phyloP scores from a whole-genome alignment of 768 basidiomycete genomes.

The Phylloporus scabripes region DNA sequence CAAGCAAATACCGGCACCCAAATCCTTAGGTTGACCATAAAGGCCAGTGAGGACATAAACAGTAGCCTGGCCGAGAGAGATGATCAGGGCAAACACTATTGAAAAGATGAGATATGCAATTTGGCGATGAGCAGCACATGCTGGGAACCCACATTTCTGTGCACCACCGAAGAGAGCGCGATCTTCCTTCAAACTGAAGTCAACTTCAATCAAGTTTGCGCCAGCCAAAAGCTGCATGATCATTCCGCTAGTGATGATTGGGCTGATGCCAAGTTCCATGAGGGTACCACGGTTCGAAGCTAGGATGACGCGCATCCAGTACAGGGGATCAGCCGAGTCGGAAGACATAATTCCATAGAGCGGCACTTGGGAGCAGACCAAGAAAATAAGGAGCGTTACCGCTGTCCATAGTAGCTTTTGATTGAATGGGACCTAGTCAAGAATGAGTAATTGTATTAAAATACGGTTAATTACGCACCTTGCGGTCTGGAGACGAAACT shows the following conservation, averaged over 20 bases:
- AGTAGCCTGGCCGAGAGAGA: slow-evolving; percentile 92
- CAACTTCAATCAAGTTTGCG: slow-evolving; percentile 95
- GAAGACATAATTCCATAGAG: slow-evolving; percentile 99
- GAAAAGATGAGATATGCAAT: neutral
- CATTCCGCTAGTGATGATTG: slow-evolving; percentile 98
- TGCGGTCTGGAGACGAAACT: slow-evolving; percentile 96
- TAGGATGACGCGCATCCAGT: slow-evolving; percentile 99
- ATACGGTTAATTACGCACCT: slow-evolving; percentile 45
- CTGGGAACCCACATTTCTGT: slow-evolving; percentile 75
- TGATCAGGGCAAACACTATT: slow-evolving; percentile 93
- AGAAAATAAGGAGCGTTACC: slow-evolving; percentile 97
- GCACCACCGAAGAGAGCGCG: slow-evolving; percentile 92
- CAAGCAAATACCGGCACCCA: slow-evolving; percentile 96
- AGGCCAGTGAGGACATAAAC: slow-evolving; percentile 97
- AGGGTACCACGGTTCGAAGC: slow-evolving; percentile 97
- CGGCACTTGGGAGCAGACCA: slow-evolving; percentile 98
- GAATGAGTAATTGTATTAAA: slow-evolving; percentile 2
- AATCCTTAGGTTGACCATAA: slow-evolving; percentile 87
- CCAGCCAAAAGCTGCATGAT: slow-evolving; percentile 99
- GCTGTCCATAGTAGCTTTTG: slow-evolving; percentile 99
- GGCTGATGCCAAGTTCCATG: slow-evolving; percentile 98
- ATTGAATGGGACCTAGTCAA: slow-evolving; percentile 85
- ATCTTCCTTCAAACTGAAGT: slow-evolving; percentile 96
- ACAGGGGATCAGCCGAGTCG: slow-evolving; percentile 97
- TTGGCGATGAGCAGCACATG: neutral